Evolutionary conservation across 169 alveolate genomes (phyloP).

Genomic region (Perkinsus chesapeaki): DNA sequence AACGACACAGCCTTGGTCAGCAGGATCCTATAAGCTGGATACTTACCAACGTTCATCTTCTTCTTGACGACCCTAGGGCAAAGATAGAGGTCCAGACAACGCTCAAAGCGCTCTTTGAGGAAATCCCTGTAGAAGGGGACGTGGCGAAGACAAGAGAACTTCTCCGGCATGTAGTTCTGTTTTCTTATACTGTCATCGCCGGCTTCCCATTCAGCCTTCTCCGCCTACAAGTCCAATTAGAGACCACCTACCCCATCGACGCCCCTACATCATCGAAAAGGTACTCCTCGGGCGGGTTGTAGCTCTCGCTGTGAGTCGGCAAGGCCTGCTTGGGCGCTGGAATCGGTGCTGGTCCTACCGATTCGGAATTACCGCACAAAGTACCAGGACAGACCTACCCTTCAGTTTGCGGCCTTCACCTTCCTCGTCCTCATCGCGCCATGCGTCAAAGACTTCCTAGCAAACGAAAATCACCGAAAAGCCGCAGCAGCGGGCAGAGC

Average conservation of each 20-base stretch:
- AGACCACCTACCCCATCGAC: background rate
- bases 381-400: background rate
- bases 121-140: slow-evolving; percentile 65
- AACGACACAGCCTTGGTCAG: background rate
- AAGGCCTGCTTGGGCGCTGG: slow-evolving; percentile 85
- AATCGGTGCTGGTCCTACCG: slow-evolving; percentile 57
- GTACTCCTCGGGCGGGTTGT: slow-evolving; percentile 87
- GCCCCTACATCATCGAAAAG: slow-evolving; percentile 57
- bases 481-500: too few relatives aligned
- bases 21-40: background rate
- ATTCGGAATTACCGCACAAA: background rate
- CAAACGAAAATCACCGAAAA: too few relatives aligned
- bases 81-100: slow-evolving; percentile 83
- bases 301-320: slow-evolving; percentile 85
- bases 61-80: slow-evolving; percentile 82
- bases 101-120: slow-evolving; percentile 69
- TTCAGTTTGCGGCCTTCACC: slow-evolving; percentile 10
- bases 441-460: too few relatives aligned
- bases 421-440: slow-evolving; percentile 27
- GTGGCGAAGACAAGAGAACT: slow-evolving; percentile 72
- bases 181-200: slow-evolving; percentile 63
- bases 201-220: slow-evolving; percentile 62
- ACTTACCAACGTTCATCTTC: slow-evolving; percentile 62
- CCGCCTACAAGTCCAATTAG: slow-evolving; percentile 23
- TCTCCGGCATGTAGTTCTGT: slow-evolving; percentile 63